Percentiles rank a stretch among this genome's conserved stretches.
These are phyloP conservation scores for Pyrenochaeta sp. DNA, from an alignment of 2,329 filamentous ascomycete species.

Conservation along the genomic window DNA sequence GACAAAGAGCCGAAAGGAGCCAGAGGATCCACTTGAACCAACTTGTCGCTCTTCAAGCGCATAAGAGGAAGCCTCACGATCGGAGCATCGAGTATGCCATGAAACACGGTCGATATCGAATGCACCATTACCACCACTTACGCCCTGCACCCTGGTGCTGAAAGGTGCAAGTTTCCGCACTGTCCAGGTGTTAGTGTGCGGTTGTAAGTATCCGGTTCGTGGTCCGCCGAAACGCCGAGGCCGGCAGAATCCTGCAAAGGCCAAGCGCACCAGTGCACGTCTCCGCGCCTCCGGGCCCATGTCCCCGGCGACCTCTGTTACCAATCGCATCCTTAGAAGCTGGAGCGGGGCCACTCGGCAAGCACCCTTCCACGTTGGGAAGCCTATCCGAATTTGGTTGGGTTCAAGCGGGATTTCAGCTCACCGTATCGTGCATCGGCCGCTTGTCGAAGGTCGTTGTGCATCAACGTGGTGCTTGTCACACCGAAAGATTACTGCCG, in stretches of 20 bases:
- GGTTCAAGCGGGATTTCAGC: not conserved
- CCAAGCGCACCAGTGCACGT: constrained; percentile 1
- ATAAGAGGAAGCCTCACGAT: not conserved
- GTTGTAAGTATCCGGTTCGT: not conserved
- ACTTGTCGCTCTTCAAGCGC: constrained; percentile 9
- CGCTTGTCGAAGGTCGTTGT: not conserved
- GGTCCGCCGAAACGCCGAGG: not conserved
- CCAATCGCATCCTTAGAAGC: not conserved
- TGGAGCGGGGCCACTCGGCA: not conserved
- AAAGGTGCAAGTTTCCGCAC: not conserved
- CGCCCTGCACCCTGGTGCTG: not conserved
- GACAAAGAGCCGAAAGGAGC: constrained; percentile 16
- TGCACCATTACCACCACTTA: not conserved
- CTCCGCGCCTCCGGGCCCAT: not conserved
- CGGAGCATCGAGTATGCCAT: not conserved
- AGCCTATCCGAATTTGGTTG: not conserved
- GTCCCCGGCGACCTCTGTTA: not conserved
- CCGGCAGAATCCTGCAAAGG: not conserved
- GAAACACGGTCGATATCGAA: not conserved
- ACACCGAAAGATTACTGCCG: not conserved
- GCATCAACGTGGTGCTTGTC: not conserved
- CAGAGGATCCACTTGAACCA: constrained; percentile 2
- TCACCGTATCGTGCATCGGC: not conserved
- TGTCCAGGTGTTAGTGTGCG: not conserved
- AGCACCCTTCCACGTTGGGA: not conserved